These are phyloP conservation scores for Lagerstroemia speciosa DNA, from an alignment of 345 rosid genomes.

Conservation along the genomic window DNA sequence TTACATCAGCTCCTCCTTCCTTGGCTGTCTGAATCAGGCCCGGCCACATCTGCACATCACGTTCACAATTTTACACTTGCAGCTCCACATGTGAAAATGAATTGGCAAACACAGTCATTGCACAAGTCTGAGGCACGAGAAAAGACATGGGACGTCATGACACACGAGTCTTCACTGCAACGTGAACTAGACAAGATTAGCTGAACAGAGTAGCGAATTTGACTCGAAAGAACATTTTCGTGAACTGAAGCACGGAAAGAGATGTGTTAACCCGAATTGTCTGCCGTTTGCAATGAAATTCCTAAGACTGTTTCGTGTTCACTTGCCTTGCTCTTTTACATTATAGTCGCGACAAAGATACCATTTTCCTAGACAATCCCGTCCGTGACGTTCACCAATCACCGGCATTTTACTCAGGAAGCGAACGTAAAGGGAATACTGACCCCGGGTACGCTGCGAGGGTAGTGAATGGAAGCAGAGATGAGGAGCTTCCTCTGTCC, in stretches of 20 bases:
- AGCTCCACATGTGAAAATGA: no score
- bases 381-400: no score
- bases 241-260: not conserved
- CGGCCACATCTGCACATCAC: conserved; percentile 69
- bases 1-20: conserved; percentile 66
- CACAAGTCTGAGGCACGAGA: not conserved
- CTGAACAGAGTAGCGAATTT: not conserved
- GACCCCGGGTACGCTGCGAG: conserved; percentile 54
- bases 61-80: no score
- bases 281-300: no score
- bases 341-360: not conserved
- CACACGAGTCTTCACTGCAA: not conserved
- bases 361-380: not conserved
- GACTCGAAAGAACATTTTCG: not conserved
- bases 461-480: conserved; percentile 56
- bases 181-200: no score
- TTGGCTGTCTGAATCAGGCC: conserved; percentile 75
- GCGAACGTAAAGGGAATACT: conserved; percentile 6
- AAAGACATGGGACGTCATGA: not conserved
- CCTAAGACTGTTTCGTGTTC: no score
- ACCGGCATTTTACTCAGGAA: not conserved
- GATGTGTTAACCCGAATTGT: no score
- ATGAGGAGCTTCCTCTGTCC: conserved; percentile 44
- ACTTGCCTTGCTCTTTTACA: no score
- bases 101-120: no score